Base-by-base conservation (phyloP, 1,284 basidiomycete species). In the Earliella scabrosa region DNA sequence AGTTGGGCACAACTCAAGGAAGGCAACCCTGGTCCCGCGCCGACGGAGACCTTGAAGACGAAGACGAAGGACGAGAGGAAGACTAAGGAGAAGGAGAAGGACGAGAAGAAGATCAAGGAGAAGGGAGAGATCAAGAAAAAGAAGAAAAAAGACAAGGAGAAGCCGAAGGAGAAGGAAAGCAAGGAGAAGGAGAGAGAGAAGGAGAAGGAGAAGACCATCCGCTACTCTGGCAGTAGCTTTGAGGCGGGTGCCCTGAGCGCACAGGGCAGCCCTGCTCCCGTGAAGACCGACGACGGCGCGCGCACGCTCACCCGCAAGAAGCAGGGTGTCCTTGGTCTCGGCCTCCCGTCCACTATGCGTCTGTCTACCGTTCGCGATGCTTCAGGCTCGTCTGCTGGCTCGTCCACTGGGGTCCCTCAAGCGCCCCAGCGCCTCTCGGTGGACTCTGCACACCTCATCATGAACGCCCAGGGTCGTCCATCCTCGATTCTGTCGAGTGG, bases 1-100 rank as follows among this genome's bases (percentile, higher is more conserved):
- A 86, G 85, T 64, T 90, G 88, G 87, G 81, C 82, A 10, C 85
- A 86, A 63, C 72, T 83, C 63, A 77, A 77, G 52, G 72, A 74
- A 50, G 68, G 68, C 18, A 66, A 67, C 44, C 66, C 52, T 1
- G 60, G 66, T 9, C 16, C 56, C 31, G 51, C 52, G 11, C 54
- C 40, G 18, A 52, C 43, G 36, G 58, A 41, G 31, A 59, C 54
- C 41, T 44, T 51, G 24, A 62, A 45, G 54, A 61, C 59, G 45
- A 52, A 52, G 58, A 68, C 45, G 27, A 56, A 56, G 46, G 48
- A 67, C 62, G 62, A 58, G 50, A 65, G 63, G 55, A 59, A 64
- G 50, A 66, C 63, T 56, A 64, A 64, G 49, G 64, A 64, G 52
- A 66, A 31, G 29, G 23, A 64, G 53, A 57, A 63, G 47, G 66